A percentile compares a stretch with the other conserved stretches of the same genome.
These are phyloP conservation scores for Ascochyta lentis DNA, from an alignment of 2,329 filamentous ascomycete species.

Conservation along the genomic window DNA sequence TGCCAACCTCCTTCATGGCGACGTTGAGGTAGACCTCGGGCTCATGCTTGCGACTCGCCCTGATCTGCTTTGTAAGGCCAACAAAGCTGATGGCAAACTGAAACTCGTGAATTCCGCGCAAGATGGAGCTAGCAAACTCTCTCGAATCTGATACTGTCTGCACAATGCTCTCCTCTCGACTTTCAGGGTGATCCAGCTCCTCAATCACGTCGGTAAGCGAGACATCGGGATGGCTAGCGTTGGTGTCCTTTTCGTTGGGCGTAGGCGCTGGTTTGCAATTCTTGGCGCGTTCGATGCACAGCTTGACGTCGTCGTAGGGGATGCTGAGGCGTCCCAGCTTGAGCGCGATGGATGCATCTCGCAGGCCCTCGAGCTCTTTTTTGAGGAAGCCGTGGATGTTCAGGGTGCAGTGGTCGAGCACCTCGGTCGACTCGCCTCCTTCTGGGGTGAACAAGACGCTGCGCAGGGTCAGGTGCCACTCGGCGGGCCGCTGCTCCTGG, in stretches of 20 bases:
- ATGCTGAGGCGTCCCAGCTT: constrained; percentile 91
- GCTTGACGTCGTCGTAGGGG: constrained; percentile 83
- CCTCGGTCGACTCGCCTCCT: constrained; percentile 81
- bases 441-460: constrained; percentile 90
- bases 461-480: constrained; percentile 88
- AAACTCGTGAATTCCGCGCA: constrained; percentile 93
- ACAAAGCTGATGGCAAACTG: constrained; percentile 94
- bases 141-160: constrained; percentile 90
- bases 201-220: constrained; percentile 76
- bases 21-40: constrained; percentile 82
- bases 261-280: constrained; percentile 45
- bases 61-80: constrained; percentile 81
- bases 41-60: constrained; percentile 69
- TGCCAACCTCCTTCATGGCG: constrained; percentile 94
- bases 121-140: constrained; percentile 86
- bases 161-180: constrained; percentile 71
- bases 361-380: constrained; percentile 81
- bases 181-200: constrained; percentile 74
- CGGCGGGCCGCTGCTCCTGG: constrained; percentile 77
- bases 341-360: constrained; percentile 86
- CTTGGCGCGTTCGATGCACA: constrained; percentile 65
- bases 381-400: constrained; percentile 93
- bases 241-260: constrained; percentile 24
- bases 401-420: constrained; percentile 85
- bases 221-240: constrained; percentile 58